phyloP scores from a whole-genome alignment of 768 basidiomycete genomes.

The Strobilomyces dryophilus region DNA sequence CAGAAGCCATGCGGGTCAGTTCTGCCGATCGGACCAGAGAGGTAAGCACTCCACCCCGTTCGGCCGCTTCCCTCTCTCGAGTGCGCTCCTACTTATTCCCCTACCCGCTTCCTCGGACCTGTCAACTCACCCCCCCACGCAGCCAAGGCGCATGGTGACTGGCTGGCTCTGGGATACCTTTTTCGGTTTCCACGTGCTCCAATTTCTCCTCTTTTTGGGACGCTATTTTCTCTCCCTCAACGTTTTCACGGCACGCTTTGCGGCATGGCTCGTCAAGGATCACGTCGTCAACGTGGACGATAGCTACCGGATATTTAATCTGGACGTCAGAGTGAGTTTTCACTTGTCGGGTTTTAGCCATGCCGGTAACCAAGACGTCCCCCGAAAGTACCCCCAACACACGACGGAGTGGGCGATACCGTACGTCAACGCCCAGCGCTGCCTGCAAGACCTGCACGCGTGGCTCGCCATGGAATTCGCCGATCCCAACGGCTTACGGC shows the following conservation, averaged over 20 bases:
- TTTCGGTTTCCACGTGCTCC: conserved; percentile 76
- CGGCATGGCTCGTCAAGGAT: conserved; percentile 61
- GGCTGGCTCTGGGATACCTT: conserved; percentile 70
- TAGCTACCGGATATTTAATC: conserved; percentile 82
- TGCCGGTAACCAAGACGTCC: not conserved
- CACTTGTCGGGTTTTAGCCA: not conserved
- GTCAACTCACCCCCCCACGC: not conserved
- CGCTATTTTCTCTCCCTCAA: conserved; percentile 63
- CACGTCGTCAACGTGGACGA: conserved; percentile 65
- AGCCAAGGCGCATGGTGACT: conserved; percentile 50
- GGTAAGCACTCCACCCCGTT: conserved; percentile 41
- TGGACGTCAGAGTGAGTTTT: conserved; percentile 80
- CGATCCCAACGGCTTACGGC: conserved; percentile 70
- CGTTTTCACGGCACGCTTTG: conserved; percentile 56
- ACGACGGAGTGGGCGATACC: conserved; percentile 97
- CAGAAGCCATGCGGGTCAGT: conserved; percentile 66
- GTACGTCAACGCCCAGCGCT: conserved; percentile 57
- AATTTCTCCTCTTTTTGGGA: conserved; percentile 77
- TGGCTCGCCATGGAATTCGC: conserved; percentile 69
- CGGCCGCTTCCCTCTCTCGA: too few species aligned
- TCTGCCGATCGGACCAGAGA: conserved; percentile 71
- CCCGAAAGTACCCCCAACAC: conserved; percentile 69
- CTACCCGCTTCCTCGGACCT: conserved; percentile 5
- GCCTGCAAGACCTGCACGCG: conserved; percentile 63
- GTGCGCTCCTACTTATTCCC: conserved; percentile 7